Percentiles rank a stretch among this genome's conserved stretches.
Evolutionary conservation across 768 basidiomycete genomes (phyloP).

Genomic region (Russula compacta): DNA sequence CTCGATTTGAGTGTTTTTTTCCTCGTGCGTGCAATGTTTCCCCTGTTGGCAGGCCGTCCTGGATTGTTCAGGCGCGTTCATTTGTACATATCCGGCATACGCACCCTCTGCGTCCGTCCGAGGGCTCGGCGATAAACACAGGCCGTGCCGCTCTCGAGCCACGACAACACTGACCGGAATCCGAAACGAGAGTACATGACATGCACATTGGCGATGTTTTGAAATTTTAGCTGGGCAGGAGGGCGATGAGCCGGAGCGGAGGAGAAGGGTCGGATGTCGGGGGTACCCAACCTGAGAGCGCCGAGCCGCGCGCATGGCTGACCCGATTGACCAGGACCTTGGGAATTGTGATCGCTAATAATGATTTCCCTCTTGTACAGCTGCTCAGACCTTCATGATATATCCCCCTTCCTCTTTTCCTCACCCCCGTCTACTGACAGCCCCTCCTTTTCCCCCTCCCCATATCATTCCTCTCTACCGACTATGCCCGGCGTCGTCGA

Average conservation of each 20-base stretch:
- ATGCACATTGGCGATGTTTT: not conserved
- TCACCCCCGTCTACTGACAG: not conserved
- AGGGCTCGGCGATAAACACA: constrained; percentile 8
- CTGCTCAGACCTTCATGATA: constrained; percentile 4
- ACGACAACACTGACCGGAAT: not conserved
- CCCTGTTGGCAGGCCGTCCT: not conserved
- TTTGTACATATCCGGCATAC: constrained; percentile 17
- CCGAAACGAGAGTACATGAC: not conserved
- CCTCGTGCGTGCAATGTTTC: constrained; percentile 1
- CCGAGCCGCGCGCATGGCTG: not conserved
- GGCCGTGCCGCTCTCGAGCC: not conserved
- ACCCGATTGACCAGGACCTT: not conserved
- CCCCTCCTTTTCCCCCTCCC: not conserved
- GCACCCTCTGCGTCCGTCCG: constrained; percentile 4
- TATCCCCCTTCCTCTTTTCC: constrained; percentile 3
- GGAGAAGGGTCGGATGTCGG: not conserved
- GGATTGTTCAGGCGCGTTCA: constrained; percentile 8
- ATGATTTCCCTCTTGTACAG: constrained; percentile 16
- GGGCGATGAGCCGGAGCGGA: not conserved
- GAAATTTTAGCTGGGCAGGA: not conserved
- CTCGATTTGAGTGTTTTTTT: not conserved
- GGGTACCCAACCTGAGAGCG: no score
- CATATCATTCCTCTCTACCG: not conserved
- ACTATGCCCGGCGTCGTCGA: constrained; percentile 22
- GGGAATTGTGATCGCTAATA: constrained; percentile 17